Evolutionary conservation across 257 asterid genomes (phyloP), one percentile per base, ranked within the genome.

Genomic region (Solanum sitiens): DNA sequence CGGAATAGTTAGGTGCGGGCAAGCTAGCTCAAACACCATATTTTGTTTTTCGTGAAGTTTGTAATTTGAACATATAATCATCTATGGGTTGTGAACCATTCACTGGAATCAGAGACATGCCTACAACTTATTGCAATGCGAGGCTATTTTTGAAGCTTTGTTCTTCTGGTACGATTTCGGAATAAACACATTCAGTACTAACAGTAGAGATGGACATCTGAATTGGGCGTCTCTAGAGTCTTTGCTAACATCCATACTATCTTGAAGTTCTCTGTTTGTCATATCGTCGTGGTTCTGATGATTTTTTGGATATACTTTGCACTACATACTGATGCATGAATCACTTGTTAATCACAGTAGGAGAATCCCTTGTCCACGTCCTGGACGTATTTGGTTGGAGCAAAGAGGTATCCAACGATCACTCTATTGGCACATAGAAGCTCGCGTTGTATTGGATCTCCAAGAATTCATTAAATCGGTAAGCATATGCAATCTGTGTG

Each of bases 311-410:
- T 30, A 47, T 47, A 30, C 44, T 47, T 47, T 47, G 44, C 85
- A 50, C 7, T 27, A 18, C 44, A 80, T 18, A 5, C 70, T 80
- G 70, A 80, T 10, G 3, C 1, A 0, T 80, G 68, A 80, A 80
- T 47, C 0, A 18, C 16, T 80, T 47, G 44, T 47, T 47, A 47
- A 80, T 47, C 30, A 18, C 93, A 96, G 99, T 89, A 91, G 94
- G 89, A 94, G 94, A 89, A 95, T 96, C 86, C 98, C 98, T 77
- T 95, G 99, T 89, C 98, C 99, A 21, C 93, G 92, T 90, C 97
- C 95, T 0, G 99, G 98, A 79, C 89, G 99, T 89, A 94, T 95
- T 93, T 96, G 99, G 99, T 91, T 96, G 94, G 98, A 96, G 94
- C 99, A 96, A 90, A 93, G 98, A 92, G 99, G 99, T 83, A 80